phyloP scores from a whole-genome alignment of 1,284 basidiomycete species.

The Apiotrichum porosum region DNA sequence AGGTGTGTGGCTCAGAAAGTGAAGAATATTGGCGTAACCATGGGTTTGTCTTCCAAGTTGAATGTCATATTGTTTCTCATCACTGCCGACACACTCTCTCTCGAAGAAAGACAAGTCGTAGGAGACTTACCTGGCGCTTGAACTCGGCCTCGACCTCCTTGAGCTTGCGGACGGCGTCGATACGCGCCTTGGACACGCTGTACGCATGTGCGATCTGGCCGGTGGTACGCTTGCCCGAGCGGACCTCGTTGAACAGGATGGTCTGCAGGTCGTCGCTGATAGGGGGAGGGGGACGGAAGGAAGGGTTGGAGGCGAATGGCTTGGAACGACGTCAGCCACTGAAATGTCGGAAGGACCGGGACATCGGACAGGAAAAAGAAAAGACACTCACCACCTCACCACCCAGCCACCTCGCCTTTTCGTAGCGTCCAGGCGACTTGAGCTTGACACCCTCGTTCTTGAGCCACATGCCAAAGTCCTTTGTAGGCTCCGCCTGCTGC shows the following conservation, averaged over 20 bases:
- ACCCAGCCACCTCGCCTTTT: constrained; percentile 44
- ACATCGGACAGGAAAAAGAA: no score
- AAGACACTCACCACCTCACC: constrained; percentile 37
- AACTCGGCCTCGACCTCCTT: constrained; percentile 45
- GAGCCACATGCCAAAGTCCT: no score
- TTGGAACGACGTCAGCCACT: no score
- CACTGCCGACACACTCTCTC: not conserved
- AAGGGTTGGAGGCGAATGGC: constrained; percentile 46
- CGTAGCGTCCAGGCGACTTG: constrained; percentile 20
- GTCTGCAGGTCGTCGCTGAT: constrained; percentile 40
- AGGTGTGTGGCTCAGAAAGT: constrained; percentile 49
- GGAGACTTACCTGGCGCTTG: constrained; percentile 44
- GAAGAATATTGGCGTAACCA: constrained; percentile 49
- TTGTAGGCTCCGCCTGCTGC: no score
- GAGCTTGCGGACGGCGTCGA: constrained; percentile 44
- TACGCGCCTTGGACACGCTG: constrained; percentile 42
- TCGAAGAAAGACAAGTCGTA: not conserved
- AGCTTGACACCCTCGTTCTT: constrained; percentile 9
- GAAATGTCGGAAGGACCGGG: no score
- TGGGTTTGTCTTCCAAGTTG: constrained; percentile 45
- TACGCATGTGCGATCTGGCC: constrained; percentile 35
- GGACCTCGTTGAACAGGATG: constrained; percentile 28
- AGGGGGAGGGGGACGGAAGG: constrained; percentile 46
- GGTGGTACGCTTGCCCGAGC: constrained; percentile 21
- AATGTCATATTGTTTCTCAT: constrained; percentile 42